Base-by-base conservation (phyloP, 2,329 filamentous ascomycete species). In the Ophioceras dolichostomum region DNA sequence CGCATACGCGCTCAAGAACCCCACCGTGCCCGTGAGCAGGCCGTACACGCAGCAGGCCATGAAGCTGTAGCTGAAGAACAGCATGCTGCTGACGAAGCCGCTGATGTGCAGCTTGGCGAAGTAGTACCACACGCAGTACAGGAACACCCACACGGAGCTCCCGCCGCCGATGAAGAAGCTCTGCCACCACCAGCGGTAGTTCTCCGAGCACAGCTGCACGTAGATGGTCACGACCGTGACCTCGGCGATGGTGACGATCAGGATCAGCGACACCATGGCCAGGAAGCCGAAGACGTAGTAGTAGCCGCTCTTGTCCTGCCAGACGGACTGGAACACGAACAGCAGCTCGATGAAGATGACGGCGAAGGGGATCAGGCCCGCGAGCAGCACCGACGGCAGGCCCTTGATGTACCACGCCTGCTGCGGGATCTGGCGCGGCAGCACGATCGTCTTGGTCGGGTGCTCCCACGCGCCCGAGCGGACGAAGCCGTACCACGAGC, bases 171-270 rank as follows among this genome's bases (percentile, higher is more conserved):
- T 73, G 34, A 84, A 60, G 62, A 94, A 91, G 36, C 81, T 85
- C 55, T 84, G 82, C 85, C 85, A 93, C 83, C 83, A 91, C 86
- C 86, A 94, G 55, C 85, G 73, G 59, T 91, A 81, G 57, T 93
- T 87, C 69, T 93, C 86, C 2, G 76, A 69, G 60, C 84, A 89
- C 14, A 94, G 73, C 59, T 85, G 81, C 34, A 83, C 72, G 57
- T 94, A 93, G 13, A 86, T 81, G 2, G 79, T 78, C 41, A 93
- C 84, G 17, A 94, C 74, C 1, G 83, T 88, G 36, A 88, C 83
- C 60, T 91, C 83, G 47, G 84, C 76, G 21, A 94, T 75, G 1
- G 83, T 86, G 30, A 91, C 58, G 21, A 86, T 67, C 8, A 91
- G 61, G 40, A 91, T 81, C 10, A 74, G 62, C 18, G 69, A 78